Percentiles rank a stretch among this genome's conserved stretches.
Conservation (phyloP, 192 early-diverging fungal genomes). For the Backusella circina region DNA sequence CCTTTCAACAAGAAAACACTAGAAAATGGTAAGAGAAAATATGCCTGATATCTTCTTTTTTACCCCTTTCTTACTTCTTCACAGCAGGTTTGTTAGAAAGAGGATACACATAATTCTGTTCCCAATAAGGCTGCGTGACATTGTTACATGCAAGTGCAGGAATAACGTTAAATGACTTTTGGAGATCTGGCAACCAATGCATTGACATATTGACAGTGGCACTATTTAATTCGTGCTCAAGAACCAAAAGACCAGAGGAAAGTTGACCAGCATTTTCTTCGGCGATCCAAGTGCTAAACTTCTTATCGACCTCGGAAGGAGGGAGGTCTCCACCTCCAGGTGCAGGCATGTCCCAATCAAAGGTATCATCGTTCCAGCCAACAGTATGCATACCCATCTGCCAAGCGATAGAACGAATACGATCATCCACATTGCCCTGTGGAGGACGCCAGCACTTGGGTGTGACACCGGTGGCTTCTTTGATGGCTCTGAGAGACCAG, state of each 20-base stretch:
- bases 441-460: constrained; percentile 44
- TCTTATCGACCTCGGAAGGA: constrained; percentile 10
- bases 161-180: constrained; percentile 33
- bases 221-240: constrained; percentile 43
- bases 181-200: constrained; percentile 37
- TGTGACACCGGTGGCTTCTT: constrained; percentile 38
- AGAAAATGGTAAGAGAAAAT: background rate
- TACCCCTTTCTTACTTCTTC: background rate
- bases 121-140: constrained; percentile 42
- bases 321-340: constrained; percentile 29
- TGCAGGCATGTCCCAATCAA: constrained; percentile 41
- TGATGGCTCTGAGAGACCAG: constrained; percentile 35
- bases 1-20: background rate
- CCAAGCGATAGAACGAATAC: constrained; percentile 34
- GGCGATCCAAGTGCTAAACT: constrained; percentile 26
- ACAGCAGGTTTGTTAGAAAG: background rate
- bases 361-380: constrained; percentile 15
- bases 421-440: constrained; percentile 45
- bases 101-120: constrained; percentile 1
- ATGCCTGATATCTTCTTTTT: background rate
- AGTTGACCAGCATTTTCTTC: constrained; percentile 17
- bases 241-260: constrained; percentile 23
- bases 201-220: constrained; percentile 38
- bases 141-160: constrained; percentile 29
- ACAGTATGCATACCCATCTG: constrained; percentile 22